A percentile compares a stretch with the other conserved stretches of the same genome.
phyloP scores from a whole-genome alignment of 192 early-diverging fungal genomes.

The Neocallimastix lanati region DNA sequence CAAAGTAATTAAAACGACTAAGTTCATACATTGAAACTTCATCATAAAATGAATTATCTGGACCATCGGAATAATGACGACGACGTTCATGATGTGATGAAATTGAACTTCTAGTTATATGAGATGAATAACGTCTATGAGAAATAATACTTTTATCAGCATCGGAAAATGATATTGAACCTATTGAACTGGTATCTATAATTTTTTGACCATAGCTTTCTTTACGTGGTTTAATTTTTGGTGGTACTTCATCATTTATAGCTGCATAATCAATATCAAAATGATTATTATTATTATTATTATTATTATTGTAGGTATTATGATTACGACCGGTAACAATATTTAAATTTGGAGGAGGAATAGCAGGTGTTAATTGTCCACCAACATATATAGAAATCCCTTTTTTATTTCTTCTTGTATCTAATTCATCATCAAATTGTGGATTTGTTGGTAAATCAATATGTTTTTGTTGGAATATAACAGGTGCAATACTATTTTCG shows the following conservation, averaged over 20 bases:
- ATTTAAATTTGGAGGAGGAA: background rate
- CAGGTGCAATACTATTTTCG: background rate
- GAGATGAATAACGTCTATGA: background rate
- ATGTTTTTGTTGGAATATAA: background rate
- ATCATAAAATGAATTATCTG: background rate
- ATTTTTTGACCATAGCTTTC: background rate
- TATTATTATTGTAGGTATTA: no score
- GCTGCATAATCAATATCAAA: background rate
- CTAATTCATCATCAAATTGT: background rate
- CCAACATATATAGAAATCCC: background rate
- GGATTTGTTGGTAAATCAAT: background rate
- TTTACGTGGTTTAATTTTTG: background rate
- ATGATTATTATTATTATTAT: background rate
- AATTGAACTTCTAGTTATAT: background rate
- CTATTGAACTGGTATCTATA: background rate
- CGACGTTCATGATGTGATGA: background rate
- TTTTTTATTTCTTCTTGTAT: background rate
- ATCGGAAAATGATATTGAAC: background rate
- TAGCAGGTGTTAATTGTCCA: background rate
- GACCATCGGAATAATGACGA: background rate
- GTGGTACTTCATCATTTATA: background rate
- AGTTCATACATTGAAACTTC: background rate
- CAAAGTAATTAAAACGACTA: background rate
- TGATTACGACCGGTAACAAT: background rate
- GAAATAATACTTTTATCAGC: background rate